A percentile compares a stretch with the other conserved stretches of the same genome.
Conservation (phyloP, 768 basidiomycete species). For the Boletus rubropictus region DNA sequence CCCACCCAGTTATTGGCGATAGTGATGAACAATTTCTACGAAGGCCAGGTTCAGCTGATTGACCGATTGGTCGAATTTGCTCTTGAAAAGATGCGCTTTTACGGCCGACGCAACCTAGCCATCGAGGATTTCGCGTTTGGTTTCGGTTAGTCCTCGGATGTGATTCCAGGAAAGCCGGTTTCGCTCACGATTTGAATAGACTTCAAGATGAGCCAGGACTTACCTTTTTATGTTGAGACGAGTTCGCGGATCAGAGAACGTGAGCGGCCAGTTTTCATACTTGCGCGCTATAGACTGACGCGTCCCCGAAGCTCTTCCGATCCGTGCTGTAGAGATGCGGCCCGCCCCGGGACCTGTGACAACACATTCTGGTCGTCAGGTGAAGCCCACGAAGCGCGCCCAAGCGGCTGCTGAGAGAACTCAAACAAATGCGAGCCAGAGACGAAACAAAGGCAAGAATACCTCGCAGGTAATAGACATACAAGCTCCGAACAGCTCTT, state of each 20-base stretch:
- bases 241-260: conserved; percentile 24
- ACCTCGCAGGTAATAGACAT: background rate
- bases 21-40: conserved; percentile 29
- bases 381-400: conserved; percentile 18
- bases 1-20: conserved; percentile 23
- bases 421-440: background rate
- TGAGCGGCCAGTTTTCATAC: conserved; percentile 7
- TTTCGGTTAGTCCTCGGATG: conserved; percentile 19
- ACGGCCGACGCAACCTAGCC: conserved; percentile 12
- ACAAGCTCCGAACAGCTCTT: background rate
- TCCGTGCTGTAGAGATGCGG: conserved; percentile 2
- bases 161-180: background rate
- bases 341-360: conserved; percentile 7
- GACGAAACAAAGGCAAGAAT: conserved; percentile 6
- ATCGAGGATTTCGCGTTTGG: conserved; percentile 28
- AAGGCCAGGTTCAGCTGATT: conserved; percentile 26
- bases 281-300: conserved; percentile 3
- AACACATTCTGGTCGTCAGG: conserved; percentile 23
- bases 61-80: conserved; percentile 25
- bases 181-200: conserved; percentile 12
- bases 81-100: conserved; percentile 19
- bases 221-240: conserved; percentile 27
- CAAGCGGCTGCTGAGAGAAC: conserved; percentile 7
- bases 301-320: conserved; percentile 8
- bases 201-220: conserved; percentile 28